A percentile compares a stretch with the other conserved stretches of the same genome.
Evolutionary conservation across 2,329 filamentous ascomycete genomes (phyloP).

Genomic region (Cladosporium colombiae): DNA sequence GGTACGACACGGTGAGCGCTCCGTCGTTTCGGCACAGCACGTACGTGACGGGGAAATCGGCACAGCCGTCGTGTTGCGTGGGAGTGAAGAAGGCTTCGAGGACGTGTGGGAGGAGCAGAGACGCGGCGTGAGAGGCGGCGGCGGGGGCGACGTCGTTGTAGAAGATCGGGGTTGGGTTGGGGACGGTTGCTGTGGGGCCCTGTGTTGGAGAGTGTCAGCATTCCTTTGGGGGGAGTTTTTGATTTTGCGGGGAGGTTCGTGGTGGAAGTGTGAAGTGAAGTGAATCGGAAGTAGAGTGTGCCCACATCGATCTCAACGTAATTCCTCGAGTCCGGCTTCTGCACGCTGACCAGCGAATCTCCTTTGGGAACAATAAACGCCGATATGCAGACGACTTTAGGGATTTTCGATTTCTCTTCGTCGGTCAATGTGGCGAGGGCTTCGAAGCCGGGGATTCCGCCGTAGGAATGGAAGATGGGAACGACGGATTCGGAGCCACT

Average conservation of each 20-base stretch:
- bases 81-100: constrained; percentile 17
- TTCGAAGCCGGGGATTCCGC: constrained; percentile 26
- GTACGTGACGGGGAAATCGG: constrained; percentile 24
- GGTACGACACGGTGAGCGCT: constrained; percentile 15
- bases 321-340: background rate
- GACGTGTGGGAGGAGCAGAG: constrained; percentile 17
- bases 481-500: constrained; percentile 23
- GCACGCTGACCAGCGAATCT: background rate
- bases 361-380: constrained; percentile 24
- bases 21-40: constrained; percentile 24
- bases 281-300: too few relatives aligned
- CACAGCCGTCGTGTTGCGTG: constrained; percentile 24
- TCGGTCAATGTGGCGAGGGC: constrained; percentile 24
- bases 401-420: constrained; percentile 21
- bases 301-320: background rate
- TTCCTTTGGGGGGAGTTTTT: too few relatives aligned
- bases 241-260: too few relatives aligned
- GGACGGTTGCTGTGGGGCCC: constrained; percentile 19
- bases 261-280: too few relatives aligned
- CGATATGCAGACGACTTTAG: constrained; percentile 24
- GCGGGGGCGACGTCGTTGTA: constrained; percentile 25
- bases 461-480: constrained; percentile 27
- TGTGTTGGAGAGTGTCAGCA: background rate
- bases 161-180: constrained; percentile 23
- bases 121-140: constrained; percentile 23